Percentiles rank a stretch among this genome's conserved stretches.
These are phyloP conservation scores for Globisporangium megalacanthum DNA, from an alignment of 352 stramenopile species.

Conservation along the genomic window DNA sequence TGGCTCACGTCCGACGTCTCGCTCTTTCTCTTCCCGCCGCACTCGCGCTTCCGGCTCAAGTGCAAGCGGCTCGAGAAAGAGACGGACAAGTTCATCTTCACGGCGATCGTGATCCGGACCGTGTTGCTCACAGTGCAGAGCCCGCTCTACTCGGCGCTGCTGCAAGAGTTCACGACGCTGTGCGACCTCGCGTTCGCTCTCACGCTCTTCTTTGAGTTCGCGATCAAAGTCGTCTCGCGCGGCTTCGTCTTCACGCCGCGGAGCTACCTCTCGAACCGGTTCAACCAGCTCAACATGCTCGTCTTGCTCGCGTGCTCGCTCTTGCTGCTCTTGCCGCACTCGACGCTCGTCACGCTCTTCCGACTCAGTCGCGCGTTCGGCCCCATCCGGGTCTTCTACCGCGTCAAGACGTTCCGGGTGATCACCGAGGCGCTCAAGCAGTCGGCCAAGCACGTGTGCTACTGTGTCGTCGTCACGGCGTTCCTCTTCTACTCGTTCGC, in stretches of 20 bases:
- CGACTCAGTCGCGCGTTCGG: constrained; percentile 72
- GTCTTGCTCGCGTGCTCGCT: constrained; percentile 73
- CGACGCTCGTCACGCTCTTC: constrained; percentile 70
- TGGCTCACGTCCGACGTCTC: constrained; percentile 80
- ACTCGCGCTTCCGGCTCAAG: constrained; percentile 62
- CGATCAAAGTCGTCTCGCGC: constrained; percentile 74
- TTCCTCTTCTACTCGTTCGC: constrained; percentile 85
- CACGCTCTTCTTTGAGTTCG: constrained; percentile 79
- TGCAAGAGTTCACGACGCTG: constrained; percentile 76
- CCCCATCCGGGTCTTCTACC: constrained; percentile 81
- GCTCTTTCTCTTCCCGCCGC: constrained; percentile 66
- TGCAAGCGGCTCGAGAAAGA: constrained; percentile 73
- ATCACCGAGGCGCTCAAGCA: constrained; percentile 80
- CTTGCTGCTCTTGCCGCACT: constrained; percentile 65
- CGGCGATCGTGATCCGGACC: constrained; percentile 71
- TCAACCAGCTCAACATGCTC: constrained; percentile 85
- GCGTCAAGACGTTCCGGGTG: constrained; percentile 79
- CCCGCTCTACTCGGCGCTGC: constrained; percentile 67
- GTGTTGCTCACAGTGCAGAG: constrained; percentile 70
- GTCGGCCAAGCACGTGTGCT: constrained; percentile 73
- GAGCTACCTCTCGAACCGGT: constrained; percentile 76
- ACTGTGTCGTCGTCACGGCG: constrained; percentile 68
- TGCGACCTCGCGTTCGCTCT: constrained; percentile 66
- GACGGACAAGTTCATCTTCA: constrained; percentile 83
- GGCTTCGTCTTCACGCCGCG: constrained; percentile 76